These are phyloP conservation scores for Biscogniauxia mediterranea DNA, from an alignment of 2,329 filamentous ascomycete genomes.

Conservation along the genomic window DNA sequence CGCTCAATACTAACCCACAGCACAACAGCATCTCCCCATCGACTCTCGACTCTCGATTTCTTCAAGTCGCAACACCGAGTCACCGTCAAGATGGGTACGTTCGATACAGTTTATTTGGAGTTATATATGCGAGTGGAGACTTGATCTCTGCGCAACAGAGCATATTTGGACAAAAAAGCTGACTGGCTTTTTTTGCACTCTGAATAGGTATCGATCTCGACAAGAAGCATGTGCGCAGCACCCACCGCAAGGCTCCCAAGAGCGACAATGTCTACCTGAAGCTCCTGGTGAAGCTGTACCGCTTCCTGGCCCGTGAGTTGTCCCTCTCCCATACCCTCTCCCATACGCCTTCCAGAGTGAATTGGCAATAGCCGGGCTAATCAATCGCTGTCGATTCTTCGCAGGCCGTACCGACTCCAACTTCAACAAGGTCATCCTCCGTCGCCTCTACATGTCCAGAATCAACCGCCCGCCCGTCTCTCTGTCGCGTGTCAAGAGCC, in stretches of 20 bases:
- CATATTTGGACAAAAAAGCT: conserved; percentile 64
- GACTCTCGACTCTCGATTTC: conserved; percentile 28
- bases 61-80: conserved; percentile 32
- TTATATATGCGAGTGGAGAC: conserved; percentile 38
- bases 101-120: conserved; percentile 40
- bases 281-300: conserved; percentile 97
- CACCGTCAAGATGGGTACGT: conserved; percentile 62
- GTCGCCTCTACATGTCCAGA: conserved; percentile 96
- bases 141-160: conserved; percentile 43
- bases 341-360: background rate
- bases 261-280: conserved; percentile 97
- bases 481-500: conserved; percentile 81
- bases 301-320: conserved; percentile 85
- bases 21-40: conserved; percentile 39
- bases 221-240: conserved; percentile 66
- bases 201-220: conserved; percentile 69
- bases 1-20: conserved; percentile 33
- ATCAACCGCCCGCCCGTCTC: conserved; percentile 97
- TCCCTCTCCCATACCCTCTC: no score
- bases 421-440: conserved; percentile 99
- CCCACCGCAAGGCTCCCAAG: conserved; percentile 93
- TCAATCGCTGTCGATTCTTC: conserved; percentile 6
- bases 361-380: conserved; percentile 1
- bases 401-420: conserved; percentile 88
- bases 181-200: conserved; percentile 50